Conservation (phyloP, 2,329 filamentous ascomycete genomes). For the Ceratocystis variospora region DNA sequence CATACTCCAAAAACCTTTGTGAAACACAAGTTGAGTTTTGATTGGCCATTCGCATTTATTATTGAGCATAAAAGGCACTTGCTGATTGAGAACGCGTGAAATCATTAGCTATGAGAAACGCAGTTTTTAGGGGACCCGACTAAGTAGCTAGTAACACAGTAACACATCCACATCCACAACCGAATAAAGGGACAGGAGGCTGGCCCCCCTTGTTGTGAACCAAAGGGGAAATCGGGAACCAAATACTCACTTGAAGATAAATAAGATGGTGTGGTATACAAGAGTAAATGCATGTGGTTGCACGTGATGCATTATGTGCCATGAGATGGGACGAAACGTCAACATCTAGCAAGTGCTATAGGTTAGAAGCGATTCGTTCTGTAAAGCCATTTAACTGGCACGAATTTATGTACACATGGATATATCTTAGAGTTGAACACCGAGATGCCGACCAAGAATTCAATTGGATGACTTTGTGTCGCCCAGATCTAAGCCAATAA, state of each 20-base stretch:
- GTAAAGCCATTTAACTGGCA: neutral
- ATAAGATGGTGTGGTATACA: neutral
- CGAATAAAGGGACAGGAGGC: neutral
- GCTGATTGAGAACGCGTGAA: neutral
- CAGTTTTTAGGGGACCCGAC: neutral
- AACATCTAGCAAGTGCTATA: neutral
- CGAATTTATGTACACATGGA: neutral
- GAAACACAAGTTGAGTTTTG: neutral
- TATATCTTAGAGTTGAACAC: neutral
- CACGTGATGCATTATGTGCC: neutral
- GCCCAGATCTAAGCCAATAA: neutral
- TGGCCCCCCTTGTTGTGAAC: neutral
- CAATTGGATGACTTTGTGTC: neutral
- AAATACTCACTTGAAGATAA: neutral
- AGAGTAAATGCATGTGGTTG: neutral
- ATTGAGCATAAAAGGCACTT: neutral
- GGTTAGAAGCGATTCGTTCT: neutral
- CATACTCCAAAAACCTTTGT: conserved; percentile 1
- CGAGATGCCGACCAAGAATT: neutral
- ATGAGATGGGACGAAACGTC: neutral
- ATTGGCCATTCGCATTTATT: neutral
- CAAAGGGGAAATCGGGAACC: neutral
- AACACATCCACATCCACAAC: neutral
- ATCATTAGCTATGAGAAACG: neutral
- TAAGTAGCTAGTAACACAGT: neutral